Evolutionary conservation across 116 monocot species (phyloP), one percentile per base, ranked within the genome.

Genomic region (Zostera marina): DNA sequence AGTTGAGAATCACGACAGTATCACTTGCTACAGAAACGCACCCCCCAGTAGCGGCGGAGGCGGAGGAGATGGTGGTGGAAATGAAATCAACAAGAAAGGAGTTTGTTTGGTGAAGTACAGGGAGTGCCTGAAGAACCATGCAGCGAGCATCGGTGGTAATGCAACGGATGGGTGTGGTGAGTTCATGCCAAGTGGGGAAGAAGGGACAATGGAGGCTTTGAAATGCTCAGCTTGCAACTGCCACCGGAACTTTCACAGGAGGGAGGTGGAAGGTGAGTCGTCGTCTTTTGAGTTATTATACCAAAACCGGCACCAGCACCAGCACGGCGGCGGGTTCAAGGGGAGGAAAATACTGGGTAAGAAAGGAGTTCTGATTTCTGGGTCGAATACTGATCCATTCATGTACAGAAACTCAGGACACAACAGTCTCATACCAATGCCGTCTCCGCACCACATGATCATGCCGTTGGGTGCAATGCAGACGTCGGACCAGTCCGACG

Each of bases 161-260:
- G 85, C 85, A n/a, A 63, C 66, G 0, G 85, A 85, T 57, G 85
- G 85, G 7, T 85, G 85, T 52, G 85, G 85, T 11, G 85, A 85
- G 74, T 85, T 85, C 85, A 85, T 85, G 85, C 80, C 85, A 4
- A 72, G 72, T 39, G 85, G 85, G 17, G 77, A 77, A 26, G 85
- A 85, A 41, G 85, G 85, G 4, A 80, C 68, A 14, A 68, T 80
- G 22, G 85, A 85, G 49, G 76, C 79, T 52, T 58, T 85, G 9
- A 74, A 75, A 22, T 85, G 85, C 80, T 77, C 85, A 2, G 85
- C 85, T 21, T 85, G 85, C 72, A 41, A 22, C 64, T 85, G 85
- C 67, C 85, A 85, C 67, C 63, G 85, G 41, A 85, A 85, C 67
- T 85, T 85, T 69, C 85, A 85, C 67, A 47, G 85, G 12, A 85